Percentiles rank a stretch among this genome's conserved stretches.
These are phyloP conservation scores for Huntiella bhutanensis DNA, from an alignment of 2,329 filamentous ascomycete species.

Conservation along the genomic window DNA sequence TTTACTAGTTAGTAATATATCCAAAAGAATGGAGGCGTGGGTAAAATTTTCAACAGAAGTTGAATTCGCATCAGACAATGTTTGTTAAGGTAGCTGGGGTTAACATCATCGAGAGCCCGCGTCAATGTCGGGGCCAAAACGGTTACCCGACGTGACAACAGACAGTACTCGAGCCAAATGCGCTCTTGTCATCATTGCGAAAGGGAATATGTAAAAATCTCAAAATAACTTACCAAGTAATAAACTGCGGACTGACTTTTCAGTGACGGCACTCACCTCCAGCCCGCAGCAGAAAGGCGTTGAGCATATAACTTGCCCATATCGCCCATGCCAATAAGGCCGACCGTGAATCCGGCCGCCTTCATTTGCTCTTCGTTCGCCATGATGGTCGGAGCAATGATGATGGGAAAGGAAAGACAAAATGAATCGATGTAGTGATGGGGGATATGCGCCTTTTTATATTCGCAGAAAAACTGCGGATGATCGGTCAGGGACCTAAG, in stretches of 20 bases:
- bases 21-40: background rate
- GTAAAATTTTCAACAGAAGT: background rate
- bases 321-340: slow-evolving; percentile 96
- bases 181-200: slow-evolving; percentile 97
- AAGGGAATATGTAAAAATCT: slow-evolving; percentile 7
- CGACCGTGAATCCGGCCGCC: slow-evolving; percentile 46
- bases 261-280: slow-evolving; percentile 48
- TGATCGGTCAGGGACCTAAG: background rate
- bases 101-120: slow-evolving; percentile 90
- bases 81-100: slow-evolving; percentile 80
- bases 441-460: slow-evolving; percentile 3
- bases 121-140: slow-evolving; percentile 51
- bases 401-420: background rate
- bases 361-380: slow-evolving; percentile 27
- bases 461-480: slow-evolving; percentile 1
- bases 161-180: slow-evolving; percentile 99
- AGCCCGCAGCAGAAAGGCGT: slow-evolving; percentile 73
- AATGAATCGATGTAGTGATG: background rate
- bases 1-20: slow-evolving; percentile 7
- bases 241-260: slow-evolving; percentile 9
- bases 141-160: slow-evolving; percentile 41
- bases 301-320: slow-evolving; percentile 99
- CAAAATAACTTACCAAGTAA: slow-evolving; percentile 21
- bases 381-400: slow-evolving; percentile 2
- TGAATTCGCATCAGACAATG: slow-evolving; percentile 53